Conservation (phyloP, 257 asterid species). For the Anisodus tanguticus region DNA sequence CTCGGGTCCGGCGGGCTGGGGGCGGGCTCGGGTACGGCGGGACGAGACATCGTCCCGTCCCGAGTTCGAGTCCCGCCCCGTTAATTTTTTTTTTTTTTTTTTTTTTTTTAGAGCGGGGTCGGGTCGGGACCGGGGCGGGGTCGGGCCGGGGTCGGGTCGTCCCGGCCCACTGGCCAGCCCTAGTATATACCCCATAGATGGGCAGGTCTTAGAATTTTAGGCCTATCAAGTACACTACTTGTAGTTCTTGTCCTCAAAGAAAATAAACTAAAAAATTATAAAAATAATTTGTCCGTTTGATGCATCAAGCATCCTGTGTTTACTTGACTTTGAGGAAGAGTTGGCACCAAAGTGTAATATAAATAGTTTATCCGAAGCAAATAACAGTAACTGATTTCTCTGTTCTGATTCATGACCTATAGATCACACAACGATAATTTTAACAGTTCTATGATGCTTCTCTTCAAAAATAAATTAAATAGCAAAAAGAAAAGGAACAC, state of each 20-base stretch:
- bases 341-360: background rate
- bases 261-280: background rate
- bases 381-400: background rate
- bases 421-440: background rate
- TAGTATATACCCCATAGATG: conserved; percentile 18
- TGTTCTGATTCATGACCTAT: background rate
- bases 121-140: too few relatives aligned
- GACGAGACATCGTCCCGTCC: too few relatives aligned
- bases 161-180: too few relatives aligned
- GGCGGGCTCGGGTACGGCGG: too few relatives aligned
- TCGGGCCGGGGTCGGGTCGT: too few relatives aligned
- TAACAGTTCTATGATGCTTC: background rate
- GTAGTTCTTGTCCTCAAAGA: background rate
- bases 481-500: background rate
- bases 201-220: conserved; percentile 12
- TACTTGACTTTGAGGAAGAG: background rate
- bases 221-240: conserved; percentile 5
- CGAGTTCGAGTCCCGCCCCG: too few relatives aligned
- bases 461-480: background rate
- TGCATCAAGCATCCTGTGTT: background rate
- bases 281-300: too few relatives aligned
- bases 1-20: too few relatives aligned
- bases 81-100: too few relatives aligned
- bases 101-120: too few relatives aligned
- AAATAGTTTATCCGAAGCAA: background rate